A percentile compares a stretch with the other conserved stretches of the same genome.
These are phyloP conservation scores for Paramecium biaurelia DNA, from an alignment of 73 alveolate genomes.

Conservation along the genomic window DNA sequence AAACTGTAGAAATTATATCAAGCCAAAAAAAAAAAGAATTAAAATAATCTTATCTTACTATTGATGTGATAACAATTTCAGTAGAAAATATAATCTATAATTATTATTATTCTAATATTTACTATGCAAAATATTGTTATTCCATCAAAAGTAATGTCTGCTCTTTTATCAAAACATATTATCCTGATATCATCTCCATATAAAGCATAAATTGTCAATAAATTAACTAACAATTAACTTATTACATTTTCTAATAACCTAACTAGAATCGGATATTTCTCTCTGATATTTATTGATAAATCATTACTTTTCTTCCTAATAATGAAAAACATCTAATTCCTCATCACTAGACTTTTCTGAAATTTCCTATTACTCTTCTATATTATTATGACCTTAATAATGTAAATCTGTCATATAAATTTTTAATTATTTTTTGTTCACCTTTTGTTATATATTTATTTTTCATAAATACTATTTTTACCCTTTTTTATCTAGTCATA, in stretches of 20 bases:
- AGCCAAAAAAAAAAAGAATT: constrained; percentile 78
- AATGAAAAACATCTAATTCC: neutral
- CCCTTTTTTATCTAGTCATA: neutral
- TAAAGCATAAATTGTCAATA: constrained; percentile 80
- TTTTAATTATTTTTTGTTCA: neutral
- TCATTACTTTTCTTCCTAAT: neutral
- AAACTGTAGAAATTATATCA: constrained; percentile 74
- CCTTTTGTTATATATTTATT: neutral
- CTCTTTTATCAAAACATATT: constrained; percentile 60
- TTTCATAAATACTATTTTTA: neutral
- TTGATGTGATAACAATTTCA: constrained; percentile 72
- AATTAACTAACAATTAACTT: constrained; percentile 66
- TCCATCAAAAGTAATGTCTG: constrained; percentile 69
- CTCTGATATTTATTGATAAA: neutral
- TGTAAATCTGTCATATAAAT: neutral
- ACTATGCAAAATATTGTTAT: constrained; percentile 63
- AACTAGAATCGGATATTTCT: neutral
- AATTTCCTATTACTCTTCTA: neutral
- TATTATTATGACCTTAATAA: neutral
- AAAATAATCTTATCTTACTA: constrained; percentile 56
- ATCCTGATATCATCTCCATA: constrained; percentile 88
- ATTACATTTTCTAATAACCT: constrained; percentile 8
- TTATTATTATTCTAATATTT: constrained; percentile 33
- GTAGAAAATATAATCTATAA: constrained; percentile 51
- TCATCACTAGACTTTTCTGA: neutral